Base-by-base conservation (phyloP, 2,329 filamentous ascomycete species). In the Parasarocladium wereldwijsianum region DNA sequence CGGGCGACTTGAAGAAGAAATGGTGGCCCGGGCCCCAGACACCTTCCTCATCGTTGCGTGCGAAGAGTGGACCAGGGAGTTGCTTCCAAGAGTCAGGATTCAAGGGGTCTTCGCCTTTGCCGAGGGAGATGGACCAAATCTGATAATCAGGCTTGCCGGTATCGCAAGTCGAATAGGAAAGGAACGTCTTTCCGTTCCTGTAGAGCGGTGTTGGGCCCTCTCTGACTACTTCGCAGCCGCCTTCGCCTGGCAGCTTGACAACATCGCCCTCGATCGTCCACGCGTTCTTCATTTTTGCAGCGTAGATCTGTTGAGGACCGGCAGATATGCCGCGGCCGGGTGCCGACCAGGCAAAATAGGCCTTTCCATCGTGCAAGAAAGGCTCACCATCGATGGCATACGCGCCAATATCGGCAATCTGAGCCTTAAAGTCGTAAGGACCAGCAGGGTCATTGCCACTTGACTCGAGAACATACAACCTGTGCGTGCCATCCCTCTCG, bases 121-220 rank as follows among this genome's bases (percentile, higher is more conserved):
- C 17, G 17, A 29, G 7, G n/a, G 11, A 7, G 12, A 29, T 29
- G 5, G 11, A 12, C 17, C 19, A 29, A 12, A 29, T 11, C 13
- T 19, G 19, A 19, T 29, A 29, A 20, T 29, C 27, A 8, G 27
- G 27, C 12, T 29, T 29, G 11, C 27, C 27, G 13, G 27, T 29
- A 14, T 29, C 27, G 18, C 27, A 29, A 10, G 27, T 20, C 5
- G 27, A 29, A 13, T 29, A 29, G 17, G 27, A 19, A 5, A 29
- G 27, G 27, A 29, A 29, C 5, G 18, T 22, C 11, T 14, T 29
- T 6, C 19, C 27, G 27, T 22, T 20, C 9, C 27, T 11, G 17
- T 29, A 29, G 14, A 29, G n/a, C n/a, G 27, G 27, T n/a, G 27
- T 29, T 14, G 27, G 27, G 2, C 27, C 27, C 19, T 29, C 27